A percentile compares a stretch with the other conserved stretches of the same genome.
These are phyloP conservation scores for Dipodascus geniculatus DNA, from an alignment of 805 yeast genomes.

Conservation along the genomic window DNA sequence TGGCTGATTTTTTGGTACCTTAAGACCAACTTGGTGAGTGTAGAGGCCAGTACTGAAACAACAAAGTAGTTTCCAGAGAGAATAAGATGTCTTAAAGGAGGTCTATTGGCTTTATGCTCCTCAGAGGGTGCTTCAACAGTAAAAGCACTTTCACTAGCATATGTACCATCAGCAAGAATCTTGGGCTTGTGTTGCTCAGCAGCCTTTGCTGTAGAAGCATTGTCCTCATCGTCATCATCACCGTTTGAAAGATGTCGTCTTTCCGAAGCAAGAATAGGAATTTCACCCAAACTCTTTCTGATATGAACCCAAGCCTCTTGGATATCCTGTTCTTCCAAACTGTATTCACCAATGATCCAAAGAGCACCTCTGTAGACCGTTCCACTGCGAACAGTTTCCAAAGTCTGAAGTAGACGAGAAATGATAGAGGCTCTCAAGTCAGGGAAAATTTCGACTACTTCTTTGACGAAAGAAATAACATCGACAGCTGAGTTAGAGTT, in stretches of 20 bases:
- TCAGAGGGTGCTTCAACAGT: constrained; percentile 25
- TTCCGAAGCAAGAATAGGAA: constrained; percentile 77
- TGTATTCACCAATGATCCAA: constrained; percentile 94
- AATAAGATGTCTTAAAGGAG: constrained; percentile 72
- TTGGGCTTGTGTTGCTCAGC: constrained; percentile 40
- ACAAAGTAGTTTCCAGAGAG: constrained; percentile 84
- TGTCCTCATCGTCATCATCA: constrained; percentile 27
- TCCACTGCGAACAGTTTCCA: constrained; percentile 67
- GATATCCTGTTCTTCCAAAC: constrained; percentile 56
- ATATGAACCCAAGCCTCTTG: constrained; percentile 80
- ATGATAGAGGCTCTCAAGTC: constrained; percentile 57
- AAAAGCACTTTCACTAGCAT: constrained; percentile 85
- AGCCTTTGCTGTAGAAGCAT: constrained; percentile 25
- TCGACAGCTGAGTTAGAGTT: constrained; percentile 80
- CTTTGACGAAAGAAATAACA: constrained; percentile 83
- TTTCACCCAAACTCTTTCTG: constrained; percentile 74
- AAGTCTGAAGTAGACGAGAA: constrained; percentile 44
- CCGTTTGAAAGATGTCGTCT: constrained; percentile 31
- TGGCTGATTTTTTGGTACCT: constrained; percentile 51
- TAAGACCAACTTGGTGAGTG: constrained; percentile 78
- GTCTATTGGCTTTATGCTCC: constrained; percentile 28
- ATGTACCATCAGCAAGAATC: constrained; percentile 96
- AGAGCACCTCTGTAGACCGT: constrained; percentile 87
- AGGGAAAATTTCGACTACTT: constrained; percentile 87
- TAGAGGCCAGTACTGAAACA: constrained; percentile 76